These are phyloP conservation scores for Termitomyces sp. DNA, from an alignment of 768 basidiomycete genomes.

Conservation along the genomic window DNA sequence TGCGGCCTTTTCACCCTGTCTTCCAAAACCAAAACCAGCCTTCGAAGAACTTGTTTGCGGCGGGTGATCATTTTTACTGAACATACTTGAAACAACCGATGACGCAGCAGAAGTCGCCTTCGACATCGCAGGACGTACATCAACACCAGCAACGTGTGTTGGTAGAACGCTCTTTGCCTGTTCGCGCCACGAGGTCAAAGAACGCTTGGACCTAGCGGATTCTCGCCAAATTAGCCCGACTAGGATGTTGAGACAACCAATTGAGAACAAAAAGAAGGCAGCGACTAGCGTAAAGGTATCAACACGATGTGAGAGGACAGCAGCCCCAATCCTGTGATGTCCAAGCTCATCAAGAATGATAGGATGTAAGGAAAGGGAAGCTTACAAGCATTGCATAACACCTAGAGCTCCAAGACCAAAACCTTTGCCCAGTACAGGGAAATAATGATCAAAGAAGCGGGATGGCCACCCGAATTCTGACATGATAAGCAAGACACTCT, in stretches of 20 bases:
- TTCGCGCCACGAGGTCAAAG: constrained; percentile 59
- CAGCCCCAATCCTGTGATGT: constrained; percentile 53
- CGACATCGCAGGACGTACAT: constrained; percentile 29
- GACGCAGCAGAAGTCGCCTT: constrained; percentile 18
- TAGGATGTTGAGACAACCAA: constrained; percentile 87
- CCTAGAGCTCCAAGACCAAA: constrained; percentile 89
- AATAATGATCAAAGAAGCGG: constrained; percentile 74
- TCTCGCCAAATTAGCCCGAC: constrained; percentile 70
- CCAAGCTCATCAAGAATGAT: neutral
- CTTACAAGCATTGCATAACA: constrained; percentile 80
- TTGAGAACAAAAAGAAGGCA: constrained; percentile 86
- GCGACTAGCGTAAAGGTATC: constrained; percentile 87
- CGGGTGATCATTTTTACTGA: constrained; percentile 13
- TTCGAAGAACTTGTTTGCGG: constrained; percentile 22
- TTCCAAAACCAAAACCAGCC: constrained; percentile 71
- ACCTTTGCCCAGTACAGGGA: constrained; percentile 78
- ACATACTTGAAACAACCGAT: constrained; percentile 29
- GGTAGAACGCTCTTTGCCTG: constrained; percentile 50
- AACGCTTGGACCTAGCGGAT: constrained; percentile 55
- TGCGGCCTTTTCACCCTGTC: constrained; percentile 72
- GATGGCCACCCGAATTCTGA: constrained; percentile 83
- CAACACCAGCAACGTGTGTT: constrained; percentile 34
- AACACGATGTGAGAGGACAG: constrained; percentile 73
- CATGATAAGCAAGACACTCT: constrained; percentile 73
- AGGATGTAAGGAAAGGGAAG: neutral